Percentiles rank a stretch among this genome's conserved stretches.
Evolutionary conservation across 805 yeast species (phyloP).

Genomic region (Wickerhamomyces ciferrii): DNA sequence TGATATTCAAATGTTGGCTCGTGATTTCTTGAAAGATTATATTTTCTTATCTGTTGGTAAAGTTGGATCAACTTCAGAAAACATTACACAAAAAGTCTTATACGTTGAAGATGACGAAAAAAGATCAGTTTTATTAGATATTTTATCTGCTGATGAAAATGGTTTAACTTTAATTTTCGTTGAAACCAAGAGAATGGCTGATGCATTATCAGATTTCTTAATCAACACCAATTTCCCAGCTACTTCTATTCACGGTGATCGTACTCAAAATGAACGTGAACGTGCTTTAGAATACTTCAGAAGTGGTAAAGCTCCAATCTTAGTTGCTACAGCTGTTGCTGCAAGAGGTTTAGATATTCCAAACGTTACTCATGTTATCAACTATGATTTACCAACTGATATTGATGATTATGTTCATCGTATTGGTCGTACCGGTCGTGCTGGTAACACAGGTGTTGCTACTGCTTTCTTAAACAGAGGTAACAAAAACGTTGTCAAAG

Average conservation of each 20-base stretch:
- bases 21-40: conserved; percentile 94
- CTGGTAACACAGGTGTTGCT: conserved; percentile 98
- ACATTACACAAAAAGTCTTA: conserved; percentile 89
- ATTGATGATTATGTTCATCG: conserved; percentile 99
- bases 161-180: conserved; percentile 94
- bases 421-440: conserved; percentile 99
- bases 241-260: conserved; percentile 98
- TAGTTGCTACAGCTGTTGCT: conserved; percentile 99
- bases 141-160: conserved; percentile 70
- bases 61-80: conserved; percentile 98
- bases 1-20: conserved; percentile 94
- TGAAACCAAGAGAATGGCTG: conserved; percentile 99
- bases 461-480: conserved; percentile 98
- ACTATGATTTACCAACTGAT: conserved; percentile 94
- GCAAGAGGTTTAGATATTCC: conserved; percentile 99
- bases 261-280: conserved; percentile 97
- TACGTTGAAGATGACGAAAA: conserved; percentile 93
- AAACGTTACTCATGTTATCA: conserved; percentile 95
- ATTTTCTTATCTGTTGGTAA: conserved; percentile 96
- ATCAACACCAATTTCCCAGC: conserved; percentile 90
- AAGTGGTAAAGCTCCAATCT: conserved; percentile 84
- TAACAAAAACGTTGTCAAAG: conserved; percentile 85
- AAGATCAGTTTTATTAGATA: conserved; percentile 83
- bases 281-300: conserved; percentile 93
- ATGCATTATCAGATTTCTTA: conserved; percentile 87